Percentiles rank a stretch among this genome's conserved stretches.
phyloP scores from a whole-genome alignment of 139 green algal genomes.

The Coelastrella sp. region DNA sequence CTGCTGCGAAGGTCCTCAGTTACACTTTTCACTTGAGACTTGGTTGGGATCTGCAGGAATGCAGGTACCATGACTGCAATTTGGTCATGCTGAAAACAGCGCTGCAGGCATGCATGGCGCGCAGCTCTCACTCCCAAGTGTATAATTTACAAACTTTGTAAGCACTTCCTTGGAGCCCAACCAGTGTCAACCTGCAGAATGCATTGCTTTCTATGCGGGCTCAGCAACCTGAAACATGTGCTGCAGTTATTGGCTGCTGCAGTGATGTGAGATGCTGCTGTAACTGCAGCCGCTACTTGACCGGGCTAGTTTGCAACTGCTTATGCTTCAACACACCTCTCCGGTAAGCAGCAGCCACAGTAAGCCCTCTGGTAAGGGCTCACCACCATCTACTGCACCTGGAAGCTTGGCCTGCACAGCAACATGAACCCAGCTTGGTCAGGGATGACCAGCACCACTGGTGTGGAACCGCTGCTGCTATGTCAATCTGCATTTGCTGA shows the following conservation, averaged over 20 bases:
- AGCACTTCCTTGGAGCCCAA: no score
- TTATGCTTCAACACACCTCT: slow-evolving; percentile 62
- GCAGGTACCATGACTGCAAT: neutral
- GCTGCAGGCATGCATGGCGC: no score
- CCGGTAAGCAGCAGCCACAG: slow-evolving; percentile 98
- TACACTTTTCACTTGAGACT: slow-evolving; percentile 78
- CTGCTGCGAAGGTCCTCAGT: slow-evolving; percentile 80
- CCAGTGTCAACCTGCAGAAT: no score
- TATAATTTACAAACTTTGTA: neutral
- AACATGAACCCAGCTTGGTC: neutral
- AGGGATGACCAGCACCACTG: neutral
- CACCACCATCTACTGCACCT: slow-evolving; percentile 69
- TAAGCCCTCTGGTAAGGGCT: slow-evolving; percentile 97
- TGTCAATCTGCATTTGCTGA: neutral
- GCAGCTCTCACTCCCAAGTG: no score
- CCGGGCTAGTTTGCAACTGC: no score
- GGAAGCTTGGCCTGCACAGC: slow-evolving; percentile 84
- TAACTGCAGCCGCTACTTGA: no score
- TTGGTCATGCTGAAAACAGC: no score
- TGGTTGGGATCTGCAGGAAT: slow-evolving; percentile 69
- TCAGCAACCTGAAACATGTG: no score
- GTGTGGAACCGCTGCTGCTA: neutral
- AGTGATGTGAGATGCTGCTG: no score
- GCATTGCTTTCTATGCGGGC: no score
- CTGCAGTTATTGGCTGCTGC: no score